Base-by-base conservation (phyloP, 768 basidiomycete species). In the Russula virescens region DNA sequence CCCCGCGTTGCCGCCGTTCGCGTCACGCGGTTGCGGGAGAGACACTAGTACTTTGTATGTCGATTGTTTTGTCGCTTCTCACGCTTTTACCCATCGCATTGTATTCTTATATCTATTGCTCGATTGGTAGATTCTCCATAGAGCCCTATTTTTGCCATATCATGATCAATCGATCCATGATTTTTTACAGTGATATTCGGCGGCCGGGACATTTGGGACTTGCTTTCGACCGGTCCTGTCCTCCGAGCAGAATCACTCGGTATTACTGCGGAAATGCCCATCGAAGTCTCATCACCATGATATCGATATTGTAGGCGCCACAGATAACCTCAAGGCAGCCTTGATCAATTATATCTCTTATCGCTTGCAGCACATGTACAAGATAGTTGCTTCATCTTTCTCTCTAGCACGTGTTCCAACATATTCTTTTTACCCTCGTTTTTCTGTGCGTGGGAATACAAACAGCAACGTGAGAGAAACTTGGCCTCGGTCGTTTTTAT, bases 91-190 rank as follows among this genome's bases (percentile, higher is more conserved):
- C 19, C 52, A 58, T 54, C 51, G 62, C 62, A 58, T 34, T 58
- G 62, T 63, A 63, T 63, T 42, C 40, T 63, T 40, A 63, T 63
- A 63, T 63, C 57, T 63, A 63, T 63, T 63, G 57, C 62, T 63
- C 28, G 51, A 47, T 63, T 63, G 62, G 35, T 58, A 46, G 26
- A 31, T 13, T 46, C 26, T 46, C 56, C 35, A 58, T 63, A 63
- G 62, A 58, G 57, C 55, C 6, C 28, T 42, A 53, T 43, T 28
- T 16, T 58, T 35, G 13, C 28, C 40, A 25, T 10, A 31, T 31
- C 31, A 52, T 35, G n/a, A 53, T 58, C 62, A 35, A 63, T 63
- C 50, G 55, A 58, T 53, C 21, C 35, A 45, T 45, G 55, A 31
- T 31, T 35, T 23, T 45, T 53, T 23, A 28, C n/a, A n/a, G n/a